Percentiles rank a stretch among this genome's conserved stretches.
Evolutionary conservation across 163 green algal species (phyloP).

Genomic region (Chloroidium sp.): DNA sequence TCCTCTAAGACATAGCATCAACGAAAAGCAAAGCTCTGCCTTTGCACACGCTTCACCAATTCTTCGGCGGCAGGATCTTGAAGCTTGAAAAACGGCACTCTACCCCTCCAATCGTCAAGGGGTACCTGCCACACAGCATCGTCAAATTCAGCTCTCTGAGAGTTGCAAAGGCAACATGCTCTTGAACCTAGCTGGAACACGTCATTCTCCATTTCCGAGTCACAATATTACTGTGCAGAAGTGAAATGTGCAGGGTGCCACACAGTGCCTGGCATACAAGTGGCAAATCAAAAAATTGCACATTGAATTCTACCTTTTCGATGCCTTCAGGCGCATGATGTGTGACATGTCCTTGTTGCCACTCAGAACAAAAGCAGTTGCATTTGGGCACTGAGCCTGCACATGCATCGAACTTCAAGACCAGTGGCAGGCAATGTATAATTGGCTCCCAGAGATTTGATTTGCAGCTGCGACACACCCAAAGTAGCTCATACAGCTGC

Average conservation of each 20-base stretch:
- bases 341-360: conserved; percentile 34
- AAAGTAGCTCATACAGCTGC: too few species aligned
- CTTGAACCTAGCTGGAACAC: background rate
- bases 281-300: background rate
- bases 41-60: too few species aligned
- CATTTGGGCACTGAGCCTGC: conserved; percentile 17
- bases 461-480: too few species aligned
- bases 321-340: conserved; percentile 35
- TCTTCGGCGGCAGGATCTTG: conserved; percentile 22
- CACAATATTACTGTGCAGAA: background rate
- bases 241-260: background rate
- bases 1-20: too few species aligned
- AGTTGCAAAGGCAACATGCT: background rate
- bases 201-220: background rate
- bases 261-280: background rate
- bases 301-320: background rate
- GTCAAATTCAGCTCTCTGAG: background rate
- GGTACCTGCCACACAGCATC: conserved; percentile 5
- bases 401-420: background rate
- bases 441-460: too few species aligned
- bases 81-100: conserved; percentile 47
- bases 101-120: conserved; percentile 43
- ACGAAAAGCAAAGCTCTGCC: too few species aligned
- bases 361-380: conserved; percentile 37
- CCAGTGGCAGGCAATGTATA: too few species aligned